Base-by-base conservation (phyloP, 1,284 basidiomycete species). In the Cutaneotrichosporon sp. region DNA sequence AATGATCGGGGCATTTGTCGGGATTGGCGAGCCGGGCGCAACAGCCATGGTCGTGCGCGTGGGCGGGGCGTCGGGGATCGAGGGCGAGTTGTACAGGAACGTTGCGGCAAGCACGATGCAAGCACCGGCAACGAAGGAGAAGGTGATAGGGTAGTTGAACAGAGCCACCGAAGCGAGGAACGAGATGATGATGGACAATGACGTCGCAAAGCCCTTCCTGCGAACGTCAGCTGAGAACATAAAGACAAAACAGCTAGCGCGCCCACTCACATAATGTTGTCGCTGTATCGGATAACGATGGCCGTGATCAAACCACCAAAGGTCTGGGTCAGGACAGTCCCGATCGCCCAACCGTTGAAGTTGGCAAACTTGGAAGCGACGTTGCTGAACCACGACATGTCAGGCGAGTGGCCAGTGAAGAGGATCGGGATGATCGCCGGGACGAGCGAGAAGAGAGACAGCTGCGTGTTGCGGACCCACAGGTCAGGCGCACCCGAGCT, bases 391-490 rank as follows among this genome's bases (percentile, higher is more conserved):
- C 72, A 76, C 9, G 75, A 68, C 27, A 72, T 59, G 61, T 58
- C 81, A 57, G 65, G 56, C 25, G 69, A 57, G 54, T 78, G 72
- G 4, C 70, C 67, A 10, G 84, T 79, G 69, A 91, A 85, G 49
- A 97, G 72, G 68, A 97, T 86, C 13, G 95, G 93, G 7, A 90
- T 81, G 47, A 95, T 81, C 4, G 95, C 95, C 2, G 95, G 95
- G 50, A 95, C 81, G 50, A 99, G 84, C 27, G 92, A 95, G 82
- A 97, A 98, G 62, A 93, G 84, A 25, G 93, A 97, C 14, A 99
- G 85, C 76, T 98, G 95, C 55, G 97, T 91, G 80, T 98, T 99
- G 70, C 95, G 89, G 59, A 95, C 89, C 95, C 95, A 97, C 8
- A 98, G 85, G 79, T 97, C 93, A 1, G 75, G 73, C 20, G 71